Evolutionary conservation across 2,329 filamentous ascomycete genomes (phyloP).

Genomic region (Talaromyces sp.): DNA sequence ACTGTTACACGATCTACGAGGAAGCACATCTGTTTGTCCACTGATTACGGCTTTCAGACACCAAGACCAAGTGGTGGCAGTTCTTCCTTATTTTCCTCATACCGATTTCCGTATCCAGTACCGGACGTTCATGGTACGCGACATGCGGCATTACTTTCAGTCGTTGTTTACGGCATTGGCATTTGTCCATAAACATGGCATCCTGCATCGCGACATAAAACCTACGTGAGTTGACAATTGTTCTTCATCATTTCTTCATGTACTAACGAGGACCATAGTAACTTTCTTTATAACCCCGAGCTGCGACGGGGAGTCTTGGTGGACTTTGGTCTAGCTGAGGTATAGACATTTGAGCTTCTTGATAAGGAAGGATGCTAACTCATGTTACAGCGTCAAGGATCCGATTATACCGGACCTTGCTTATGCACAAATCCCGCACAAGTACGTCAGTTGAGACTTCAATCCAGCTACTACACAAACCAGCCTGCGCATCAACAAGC

Average conservation of each 20-base stretch:
- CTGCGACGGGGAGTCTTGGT: slow-evolving; percentile 78
- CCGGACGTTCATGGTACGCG: slow-evolving; percentile 75
- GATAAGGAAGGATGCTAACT: neutral
- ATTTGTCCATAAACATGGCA: slow-evolving; percentile 75
- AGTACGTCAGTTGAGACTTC: slow-evolving; percentile 55
- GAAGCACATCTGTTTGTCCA: slow-evolving; percentile 81
- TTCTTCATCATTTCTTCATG: neutral
- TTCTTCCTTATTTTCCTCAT: slow-evolving; percentile 93
- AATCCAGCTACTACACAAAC: slow-evolving; percentile 56
- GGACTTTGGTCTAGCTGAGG: slow-evolving; percentile 96
- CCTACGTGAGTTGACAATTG: slow-evolving; percentile 57
- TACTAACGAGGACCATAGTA: slow-evolving; percentile 40
- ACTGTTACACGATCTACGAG: slow-evolving; percentile 77
- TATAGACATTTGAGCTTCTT: slow-evolving; percentile 19
- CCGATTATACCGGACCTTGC: slow-evolving; percentile 51
- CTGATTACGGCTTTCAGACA: slow-evolving; percentile 95
- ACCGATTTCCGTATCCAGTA: slow-evolving; percentile 91
- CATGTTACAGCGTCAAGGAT: slow-evolving; percentile 50
- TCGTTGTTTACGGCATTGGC: slow-evolving; percentile 80
- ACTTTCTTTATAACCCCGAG: slow-evolving; percentile 85
- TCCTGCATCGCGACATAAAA: slow-evolving; percentile 93
- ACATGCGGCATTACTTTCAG: slow-evolving; percentile 85
- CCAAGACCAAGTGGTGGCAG: slow-evolving; percentile 89
- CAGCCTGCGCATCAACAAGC: slow-evolving; percentile 45
- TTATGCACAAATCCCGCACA: slow-evolving; percentile 65